These are phyloP conservation scores for Staphylotrichum longicolle DNA, from an alignment of 495 filamentous ascomycete genomes.

Conservation along the genomic window DNA sequence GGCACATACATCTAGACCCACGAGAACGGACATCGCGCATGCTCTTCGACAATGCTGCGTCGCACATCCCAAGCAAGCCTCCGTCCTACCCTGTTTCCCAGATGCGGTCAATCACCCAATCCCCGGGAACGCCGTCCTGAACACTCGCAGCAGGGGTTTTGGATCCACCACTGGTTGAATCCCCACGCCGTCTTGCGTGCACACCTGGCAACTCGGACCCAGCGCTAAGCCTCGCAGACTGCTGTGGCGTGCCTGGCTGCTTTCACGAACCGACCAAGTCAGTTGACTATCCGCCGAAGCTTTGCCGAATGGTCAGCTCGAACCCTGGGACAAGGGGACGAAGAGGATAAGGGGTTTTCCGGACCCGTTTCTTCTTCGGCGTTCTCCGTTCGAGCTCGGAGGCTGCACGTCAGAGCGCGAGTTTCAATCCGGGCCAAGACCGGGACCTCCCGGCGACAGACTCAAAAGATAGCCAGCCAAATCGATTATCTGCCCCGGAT, in stretches of 20 bases:
- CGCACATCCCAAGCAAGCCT: neutral
- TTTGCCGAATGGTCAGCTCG: no score
- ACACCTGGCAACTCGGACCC: neutral
- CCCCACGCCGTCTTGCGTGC: neutral
- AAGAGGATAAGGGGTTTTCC: no score
- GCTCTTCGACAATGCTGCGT: neutral
- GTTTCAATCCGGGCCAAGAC: neutral
- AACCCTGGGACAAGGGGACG: no score
- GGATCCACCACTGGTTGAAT: neutral
- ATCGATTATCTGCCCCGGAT: no score
- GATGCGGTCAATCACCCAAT: no score
- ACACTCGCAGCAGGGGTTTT: neutral
- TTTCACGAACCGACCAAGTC: no score
- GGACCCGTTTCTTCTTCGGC: neutral
- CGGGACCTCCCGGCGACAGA: no score
- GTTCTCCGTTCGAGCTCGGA: neutral
- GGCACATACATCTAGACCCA: neutral
- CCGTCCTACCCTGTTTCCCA: neutral
- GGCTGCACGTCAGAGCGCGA: neutral
- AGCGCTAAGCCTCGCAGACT: no score
- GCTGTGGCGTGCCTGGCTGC: neutral
- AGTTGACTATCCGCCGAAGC: no score
- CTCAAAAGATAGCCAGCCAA: no score
- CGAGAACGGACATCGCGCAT: neutral
- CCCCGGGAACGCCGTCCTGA: neutral